Conservation (phyloP, 345 rosid genomes). For the Balakata baccata region DNA sequence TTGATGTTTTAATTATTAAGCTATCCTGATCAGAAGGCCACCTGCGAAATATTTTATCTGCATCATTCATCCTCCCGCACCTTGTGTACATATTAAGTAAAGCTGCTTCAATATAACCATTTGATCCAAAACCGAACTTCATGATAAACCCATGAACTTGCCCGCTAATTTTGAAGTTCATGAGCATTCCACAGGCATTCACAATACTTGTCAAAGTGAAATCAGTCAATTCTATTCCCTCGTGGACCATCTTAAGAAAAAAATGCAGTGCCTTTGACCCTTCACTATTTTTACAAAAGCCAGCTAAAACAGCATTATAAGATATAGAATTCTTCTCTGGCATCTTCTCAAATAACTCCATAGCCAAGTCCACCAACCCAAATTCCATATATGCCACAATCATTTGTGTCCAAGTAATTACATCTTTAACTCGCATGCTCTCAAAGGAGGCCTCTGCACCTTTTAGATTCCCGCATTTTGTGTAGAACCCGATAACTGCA, state of each 20-base stretch:
- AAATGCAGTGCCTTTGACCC: conserved; percentile 46
- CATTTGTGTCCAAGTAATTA: conserved; percentile 65
- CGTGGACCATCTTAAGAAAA: conserved; percentile 51
- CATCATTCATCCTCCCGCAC: conserved; percentile 78
- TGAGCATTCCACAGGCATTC: conserved; percentile 62
- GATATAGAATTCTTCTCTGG: conserved; percentile 59
- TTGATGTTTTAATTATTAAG: conserved; percentile 60
- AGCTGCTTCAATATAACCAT: conserved; percentile 58
- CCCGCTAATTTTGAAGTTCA: conserved; percentile 40
- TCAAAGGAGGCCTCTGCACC: conserved; percentile 48
- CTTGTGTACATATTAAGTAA: conserved; percentile 75
- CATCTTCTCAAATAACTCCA: conserved; percentile 55
- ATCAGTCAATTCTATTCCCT: conserved; percentile 58
- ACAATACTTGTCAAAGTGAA: conserved; percentile 56
- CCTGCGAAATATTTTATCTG: conserved; percentile 52
- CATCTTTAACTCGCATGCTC: conserved; percentile 52
- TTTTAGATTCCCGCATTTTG: conserved; percentile 38
- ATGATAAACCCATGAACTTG: conserved; percentile 70
- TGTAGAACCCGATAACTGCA: conserved; percentile 64
- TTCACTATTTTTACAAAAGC: conserved; percentile 57
- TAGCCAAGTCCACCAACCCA: conserved; percentile 58
- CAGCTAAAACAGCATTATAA: conserved; percentile 65
- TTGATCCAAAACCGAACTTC: conserved; percentile 59
- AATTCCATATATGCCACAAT: conserved; percentile 62
- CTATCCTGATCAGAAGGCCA: conserved; percentile 48